phyloP scores from a whole-genome alignment of 805 yeast genomes.

The Wickerhamomyces queroliae region DNA sequence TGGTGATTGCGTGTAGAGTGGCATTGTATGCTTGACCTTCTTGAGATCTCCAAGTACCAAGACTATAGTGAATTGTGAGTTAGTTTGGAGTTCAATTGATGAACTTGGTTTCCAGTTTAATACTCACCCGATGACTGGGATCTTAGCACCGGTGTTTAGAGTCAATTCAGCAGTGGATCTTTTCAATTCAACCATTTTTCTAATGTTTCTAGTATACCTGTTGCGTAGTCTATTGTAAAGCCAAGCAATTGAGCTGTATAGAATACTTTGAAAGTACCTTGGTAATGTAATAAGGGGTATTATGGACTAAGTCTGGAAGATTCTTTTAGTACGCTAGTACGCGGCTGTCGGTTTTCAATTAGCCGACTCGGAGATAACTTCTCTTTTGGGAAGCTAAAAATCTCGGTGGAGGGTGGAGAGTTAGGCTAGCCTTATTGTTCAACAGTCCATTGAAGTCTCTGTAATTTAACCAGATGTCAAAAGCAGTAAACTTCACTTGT shows the following conservation, averaged over 20 bases:
- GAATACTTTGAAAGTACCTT: neutral
- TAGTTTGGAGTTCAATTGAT: neutral
- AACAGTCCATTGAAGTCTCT: too few species aligned
- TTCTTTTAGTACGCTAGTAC: too few species aligned
- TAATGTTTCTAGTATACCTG: neutral
- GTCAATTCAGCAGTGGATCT: constrained; percentile 1
- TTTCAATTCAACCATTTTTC: constrained; percentile 1
- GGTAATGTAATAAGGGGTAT: too few species aligned
- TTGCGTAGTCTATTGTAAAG: neutral
- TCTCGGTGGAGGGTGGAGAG: too few species aligned
- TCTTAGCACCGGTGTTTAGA: constrained; percentile 54
- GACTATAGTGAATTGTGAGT: constrained; percentile 25
- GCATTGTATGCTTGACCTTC: constrained; percentile 42
- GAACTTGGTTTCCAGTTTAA: neutral
- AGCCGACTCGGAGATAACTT: too few species aligned
- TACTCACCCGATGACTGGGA: constrained; percentile 59
- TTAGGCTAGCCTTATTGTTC: too few species aligned
- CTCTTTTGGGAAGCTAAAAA: too few species aligned
- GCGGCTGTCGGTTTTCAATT: too few species aligned
- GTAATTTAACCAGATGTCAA: too few species aligned
- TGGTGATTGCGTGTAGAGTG: constrained; percentile 39
- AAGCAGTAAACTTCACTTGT: too few species aligned
- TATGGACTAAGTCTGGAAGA: too few species aligned
- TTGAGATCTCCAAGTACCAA: constrained; percentile 68
- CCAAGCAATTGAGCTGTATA: neutral